Evolutionary conservation across 768 basidiomycete genomes (phyloP).

Genomic region (Tylopilus sp.): DNA sequence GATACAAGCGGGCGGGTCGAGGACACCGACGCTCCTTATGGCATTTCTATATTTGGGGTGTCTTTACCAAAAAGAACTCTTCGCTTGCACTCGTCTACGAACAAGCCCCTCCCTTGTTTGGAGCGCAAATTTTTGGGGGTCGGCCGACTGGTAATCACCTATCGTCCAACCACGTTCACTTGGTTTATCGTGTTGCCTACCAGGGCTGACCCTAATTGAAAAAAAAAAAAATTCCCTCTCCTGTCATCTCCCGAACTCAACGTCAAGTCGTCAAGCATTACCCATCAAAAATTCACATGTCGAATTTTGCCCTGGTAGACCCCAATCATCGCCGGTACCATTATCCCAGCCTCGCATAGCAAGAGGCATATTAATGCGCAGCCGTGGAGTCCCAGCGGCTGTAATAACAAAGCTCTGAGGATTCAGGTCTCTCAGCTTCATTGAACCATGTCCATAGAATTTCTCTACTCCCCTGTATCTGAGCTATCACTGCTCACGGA

Average conservation of each 20-base stretch:
- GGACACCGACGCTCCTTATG: background rate
- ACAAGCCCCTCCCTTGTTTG: too few relatives aligned
- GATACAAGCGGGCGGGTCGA: background rate
- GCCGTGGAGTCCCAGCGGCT: background rate
- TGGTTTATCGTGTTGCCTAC: background rate
- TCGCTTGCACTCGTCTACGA: background rate
- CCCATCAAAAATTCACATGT: background rate
- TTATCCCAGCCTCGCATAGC: too few relatives aligned
- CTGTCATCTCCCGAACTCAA: background rate
- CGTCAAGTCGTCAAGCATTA: background rate
- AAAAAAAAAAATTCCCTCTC: background rate
- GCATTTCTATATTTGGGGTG: background rate
- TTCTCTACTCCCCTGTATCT: slow-evolving; percentile 1
- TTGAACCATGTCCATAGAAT: slow-evolving; percentile 3
- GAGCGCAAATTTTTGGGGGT: background rate
- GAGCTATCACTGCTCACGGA: slow-evolving; percentile 1
- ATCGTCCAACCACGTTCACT: background rate
- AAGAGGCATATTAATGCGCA: background rate
- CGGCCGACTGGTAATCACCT: background rate
- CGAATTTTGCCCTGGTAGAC: background rate
- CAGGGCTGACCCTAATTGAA: too few relatives aligned
- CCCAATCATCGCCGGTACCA: background rate
- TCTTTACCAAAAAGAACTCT: background rate
- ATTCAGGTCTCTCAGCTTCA: background rate
- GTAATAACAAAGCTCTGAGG: background rate